A percentile compares a stretch with the other conserved stretches of the same genome.
These are phyloP conservation scores for Ceratopteris richardii DNA, from an alignment of 75 land plant species.

Conservation along the genomic window DNA sequence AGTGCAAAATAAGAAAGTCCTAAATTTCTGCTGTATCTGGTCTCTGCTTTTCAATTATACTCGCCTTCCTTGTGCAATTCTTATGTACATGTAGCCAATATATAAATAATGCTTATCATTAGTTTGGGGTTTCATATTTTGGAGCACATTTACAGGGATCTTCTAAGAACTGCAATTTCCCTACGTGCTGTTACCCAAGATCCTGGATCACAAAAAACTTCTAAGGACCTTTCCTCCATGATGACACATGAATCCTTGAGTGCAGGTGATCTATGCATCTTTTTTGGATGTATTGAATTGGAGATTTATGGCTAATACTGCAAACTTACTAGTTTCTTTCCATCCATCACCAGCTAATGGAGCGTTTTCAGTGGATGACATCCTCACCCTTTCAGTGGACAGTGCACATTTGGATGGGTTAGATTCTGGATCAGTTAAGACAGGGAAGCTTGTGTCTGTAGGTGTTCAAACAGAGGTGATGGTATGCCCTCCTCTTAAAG, in stretches of 20 bases:
- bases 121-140: slow-evolving; percentile 2
- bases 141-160: slow-evolving; percentile 15
- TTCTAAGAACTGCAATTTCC: slow-evolving; percentile 14
- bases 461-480: slow-evolving; percentile 11
- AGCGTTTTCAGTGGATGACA: slow-evolving; percentile 16
- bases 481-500: slow-evolving; percentile 6
- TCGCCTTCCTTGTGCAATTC: too few relatives aligned
- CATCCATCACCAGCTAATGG: slow-evolving; percentile 1
- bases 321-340: neutral
- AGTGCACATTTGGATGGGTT: neutral
- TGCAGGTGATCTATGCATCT: neutral
- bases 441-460: slow-evolving; percentile 5
- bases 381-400: slow-evolving; percentile 4
- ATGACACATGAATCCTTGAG: neutral
- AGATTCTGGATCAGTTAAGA: neutral
- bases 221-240: neutral
- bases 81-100: neutral
- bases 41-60: too few relatives aligned
- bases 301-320: neutral
- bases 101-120: neutral
- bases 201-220: neutral
- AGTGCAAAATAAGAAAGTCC: too few relatives aligned
- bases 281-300: slow-evolving; percentile 1
- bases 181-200: slow-evolving; percentile 6
- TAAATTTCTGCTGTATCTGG: too few relatives aligned